Percentiles rank a stretch among this genome's conserved stretches.
phyloP scores from a whole-genome alignment of 352 stramenopile genomes.

The Pythium utonaiense region DNA sequence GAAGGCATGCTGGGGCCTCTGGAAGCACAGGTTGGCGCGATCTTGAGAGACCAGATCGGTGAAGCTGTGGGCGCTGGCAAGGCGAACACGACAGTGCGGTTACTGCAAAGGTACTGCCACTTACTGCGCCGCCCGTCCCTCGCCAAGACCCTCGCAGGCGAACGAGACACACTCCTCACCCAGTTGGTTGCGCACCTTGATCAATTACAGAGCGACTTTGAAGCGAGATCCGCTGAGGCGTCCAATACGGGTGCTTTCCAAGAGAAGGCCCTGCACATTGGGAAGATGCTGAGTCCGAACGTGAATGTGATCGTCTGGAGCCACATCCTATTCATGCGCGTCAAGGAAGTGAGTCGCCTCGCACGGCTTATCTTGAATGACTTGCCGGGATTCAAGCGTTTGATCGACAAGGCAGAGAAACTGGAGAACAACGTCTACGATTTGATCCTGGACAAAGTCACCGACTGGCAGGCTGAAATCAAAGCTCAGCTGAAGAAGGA shows the following conservation, averaged over 20 bases:
- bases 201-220: constrained; percentile 86
- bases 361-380: constrained; percentile 59
- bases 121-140: constrained; percentile 81
- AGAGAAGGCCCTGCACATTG: constrained; percentile 37
- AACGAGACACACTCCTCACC: constrained; percentile 86
- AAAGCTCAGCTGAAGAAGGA: constrained; percentile 59
- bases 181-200: constrained; percentile 85
- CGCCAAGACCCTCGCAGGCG: constrained; percentile 60
- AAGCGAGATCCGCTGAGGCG: constrained; percentile 31
- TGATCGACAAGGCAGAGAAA: constrained; percentile 55
- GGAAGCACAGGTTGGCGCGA: constrained; percentile 76
- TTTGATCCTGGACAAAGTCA: constrained; percentile 74
- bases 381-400: constrained; percentile 50
- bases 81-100: constrained; percentile 58
- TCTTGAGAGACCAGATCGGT: constrained; percentile 76
- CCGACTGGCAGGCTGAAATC: constrained; percentile 85
- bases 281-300: constrained; percentile 81
- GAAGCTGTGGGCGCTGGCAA: constrained; percentile 40
- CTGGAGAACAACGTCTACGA: constrained; percentile 51
- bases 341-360: constrained; percentile 51
- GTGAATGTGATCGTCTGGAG: constrained; percentile 86
- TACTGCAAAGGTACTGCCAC: constrained; percentile 86
- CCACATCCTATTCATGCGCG: constrained; percentile 59
- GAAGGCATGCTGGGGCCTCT: constrained; percentile 78
- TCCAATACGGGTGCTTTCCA: background rate